Base-by-base conservation (phyloP, 1,284 basidiomycete genomes). In the Pisolithus thermaeus region DNA sequence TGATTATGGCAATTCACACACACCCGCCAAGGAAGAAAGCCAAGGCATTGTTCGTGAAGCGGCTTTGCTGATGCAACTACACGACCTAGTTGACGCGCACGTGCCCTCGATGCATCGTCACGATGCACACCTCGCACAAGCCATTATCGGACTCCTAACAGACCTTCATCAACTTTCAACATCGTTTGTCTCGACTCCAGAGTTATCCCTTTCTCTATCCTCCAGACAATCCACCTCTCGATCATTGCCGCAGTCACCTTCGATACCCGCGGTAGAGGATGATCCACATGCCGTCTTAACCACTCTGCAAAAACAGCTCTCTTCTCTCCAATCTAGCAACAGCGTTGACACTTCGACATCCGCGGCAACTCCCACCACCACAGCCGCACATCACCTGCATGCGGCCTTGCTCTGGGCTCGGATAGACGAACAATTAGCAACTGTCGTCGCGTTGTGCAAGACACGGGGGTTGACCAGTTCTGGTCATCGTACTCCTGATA, bases 401-500 rank as follows among this genome's bases (percentile, higher is more conserved):
- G 70, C 76, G 1, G 77, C 84, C 2, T 70, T 91, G 16, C 70
- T 92, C 1, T 92, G 90, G 90, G 72, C 77, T 4, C 73, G 77
- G 35, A 81, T 92, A 30, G 87, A 90, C 58, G 75, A 80, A 51
- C 79, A 89, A 51, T 77, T 92, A 2, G 90, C 90, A 56, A 73
- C 69, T 9, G 79, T 91, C 12, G 74, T 83, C 2, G 65, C 73
- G 2, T 73, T 90, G 57, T 89, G 85, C 63, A 79, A 74, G 57
- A 75, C 80, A 53, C 81, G 82, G 12, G 70, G 76, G 16, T 40
- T 59, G 18, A 50, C 53, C 14, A 74, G 73, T 53, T 53, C 60
- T 11, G 18, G 11, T 22, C 30, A 22, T 4, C 5, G 6, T 14
- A 16, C 4, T 6, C 27, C 42, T 20, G 32, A 46, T 32, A 36